A percentile compares a stretch with the other conserved stretches of the same genome.
These are phyloP conservation scores for Ramularia collo-cygni DNA, from an alignment of 2,329 filamentous ascomycete genomes.

Conservation along the genomic window DNA sequence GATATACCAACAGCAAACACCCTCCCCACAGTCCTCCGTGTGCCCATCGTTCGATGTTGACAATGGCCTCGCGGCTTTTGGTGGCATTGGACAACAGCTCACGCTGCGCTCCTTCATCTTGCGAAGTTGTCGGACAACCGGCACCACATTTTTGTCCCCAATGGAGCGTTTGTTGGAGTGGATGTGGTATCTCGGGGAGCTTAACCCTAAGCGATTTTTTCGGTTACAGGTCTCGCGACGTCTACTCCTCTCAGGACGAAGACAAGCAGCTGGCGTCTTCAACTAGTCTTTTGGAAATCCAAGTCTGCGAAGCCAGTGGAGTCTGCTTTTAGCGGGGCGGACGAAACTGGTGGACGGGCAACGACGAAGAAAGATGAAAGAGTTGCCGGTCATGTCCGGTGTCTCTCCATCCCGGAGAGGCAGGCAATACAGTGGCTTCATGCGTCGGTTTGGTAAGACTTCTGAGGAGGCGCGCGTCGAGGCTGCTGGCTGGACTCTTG, in stretches of 20 bases:
- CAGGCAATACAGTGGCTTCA: conserved; percentile 46
- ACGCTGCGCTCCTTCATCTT: conserved; percentile 17
- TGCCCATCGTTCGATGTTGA: conserved; percentile 63
- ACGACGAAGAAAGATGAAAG: conserved; percentile 24
- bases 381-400: conserved; percentile 29
- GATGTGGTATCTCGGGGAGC: conserved; percentile 54
- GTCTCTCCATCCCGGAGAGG: conserved; percentile 10
- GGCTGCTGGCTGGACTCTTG: conserved; percentile 62
- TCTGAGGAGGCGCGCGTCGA: conserved; percentile 73
- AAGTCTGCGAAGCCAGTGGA: conserved; percentile 8
- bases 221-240: conserved; percentile 53
- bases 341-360: conserved; percentile 9
- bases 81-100: conserved; percentile 25
- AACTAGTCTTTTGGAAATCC: conserved; percentile 50
- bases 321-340: conserved; percentile 7
- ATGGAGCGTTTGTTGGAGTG: conserved; percentile 26
- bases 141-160: conserved; percentile 46
- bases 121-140: conserved; percentile 17
- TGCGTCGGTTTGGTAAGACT: conserved; percentile 75
- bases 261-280: conserved; percentile 59
- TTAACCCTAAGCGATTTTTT: conserved; percentile 84
- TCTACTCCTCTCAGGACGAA: conserved; percentile 32
- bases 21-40: conserved; percentile 74
- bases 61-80: conserved; percentile 27
- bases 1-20: conserved; percentile 52